These are phyloP conservation scores for Theobroma grandiflorum DNA, from an alignment of 441 rosid genomes.

Conservation along the genomic window DNA sequence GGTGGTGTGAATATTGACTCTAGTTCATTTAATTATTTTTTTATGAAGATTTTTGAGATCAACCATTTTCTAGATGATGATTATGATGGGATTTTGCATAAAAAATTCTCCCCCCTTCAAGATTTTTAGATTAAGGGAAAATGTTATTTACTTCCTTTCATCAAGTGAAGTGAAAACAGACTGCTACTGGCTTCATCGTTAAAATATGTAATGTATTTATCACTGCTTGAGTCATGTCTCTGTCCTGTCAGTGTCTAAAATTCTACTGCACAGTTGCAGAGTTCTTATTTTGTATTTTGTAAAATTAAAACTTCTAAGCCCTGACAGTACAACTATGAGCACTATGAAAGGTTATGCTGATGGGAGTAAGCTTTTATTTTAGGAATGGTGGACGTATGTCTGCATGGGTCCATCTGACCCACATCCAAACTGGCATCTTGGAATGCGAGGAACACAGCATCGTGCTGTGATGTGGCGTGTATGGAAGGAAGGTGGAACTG, in stretches of 20 bases:
- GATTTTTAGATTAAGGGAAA: not conserved
- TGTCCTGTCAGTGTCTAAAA: not conserved
- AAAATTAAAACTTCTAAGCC: not conserved
- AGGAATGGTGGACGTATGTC: constrained; percentile 99
- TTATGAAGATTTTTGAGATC: not conserved
- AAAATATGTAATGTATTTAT: not conserved
- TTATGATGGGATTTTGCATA: not conserved
- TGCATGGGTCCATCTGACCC: constrained; percentile 99
- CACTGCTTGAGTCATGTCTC: not conserved
- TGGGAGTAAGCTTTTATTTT: constrained; percentile 18
- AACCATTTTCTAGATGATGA: not conserved
- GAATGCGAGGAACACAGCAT: constrained; percentile 98
- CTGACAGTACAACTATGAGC: constrained; percentile 5
- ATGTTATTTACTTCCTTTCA: constrained; percentile 7
- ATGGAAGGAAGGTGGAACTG: constrained; percentile 99
- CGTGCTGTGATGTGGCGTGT: constrained; percentile 99
- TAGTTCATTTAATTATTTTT: not conserved
- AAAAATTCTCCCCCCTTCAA: not conserved
- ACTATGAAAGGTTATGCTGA: constrained; percentile 24
- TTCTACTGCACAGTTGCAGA: not conserved
- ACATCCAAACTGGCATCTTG: constrained; percentile 97
- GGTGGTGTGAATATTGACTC: not conserved
- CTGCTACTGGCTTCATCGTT: not conserved
- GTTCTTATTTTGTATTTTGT: not conserved
- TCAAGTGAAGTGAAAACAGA: not conserved